phyloP scores from a whole-genome alignment of 495 filamentous ascomycete genomes.

The Aspergillus heteromorphus region DNA sequence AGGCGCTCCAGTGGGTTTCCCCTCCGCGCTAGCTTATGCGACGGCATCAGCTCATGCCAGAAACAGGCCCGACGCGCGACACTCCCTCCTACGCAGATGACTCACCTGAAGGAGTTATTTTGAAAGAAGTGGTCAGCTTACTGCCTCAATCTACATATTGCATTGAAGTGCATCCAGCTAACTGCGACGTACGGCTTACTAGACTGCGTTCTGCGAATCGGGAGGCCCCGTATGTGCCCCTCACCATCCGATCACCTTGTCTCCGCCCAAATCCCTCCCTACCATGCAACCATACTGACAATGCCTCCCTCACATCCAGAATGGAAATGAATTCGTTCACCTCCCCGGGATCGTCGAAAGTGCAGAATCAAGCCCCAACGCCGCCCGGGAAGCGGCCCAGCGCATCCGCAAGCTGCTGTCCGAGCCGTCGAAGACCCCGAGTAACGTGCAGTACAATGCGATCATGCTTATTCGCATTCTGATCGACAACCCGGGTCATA shows the following conservation, averaged over 20 bases:
- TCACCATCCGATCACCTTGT: background rate
- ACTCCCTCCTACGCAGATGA: slow-evolving; percentile 29
- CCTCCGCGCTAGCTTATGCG: background rate
- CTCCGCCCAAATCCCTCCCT: slow-evolving; percentile 3
- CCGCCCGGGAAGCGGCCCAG: slow-evolving; percentile 70
- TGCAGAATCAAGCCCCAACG: slow-evolving; percentile 83
- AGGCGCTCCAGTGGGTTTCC: slow-evolving; percentile 25
- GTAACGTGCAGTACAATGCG: slow-evolving; percentile 85
- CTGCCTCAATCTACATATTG: background rate
- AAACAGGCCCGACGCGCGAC: slow-evolving; percentile 19
- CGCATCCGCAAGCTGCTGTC: slow-evolving; percentile 77
- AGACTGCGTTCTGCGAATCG: slow-evolving; percentile 76
- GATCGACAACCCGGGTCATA: slow-evolving; percentile 81
- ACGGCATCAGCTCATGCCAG: slow-evolving; percentile 3
- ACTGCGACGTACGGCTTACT: slow-evolving; percentile 5
- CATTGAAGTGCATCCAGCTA: slow-evolving; percentile 4
- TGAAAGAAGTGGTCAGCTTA: slow-evolving; percentile 45
- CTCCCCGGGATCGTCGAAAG: slow-evolving; percentile 93
- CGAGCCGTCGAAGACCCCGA: slow-evolving; percentile 55
- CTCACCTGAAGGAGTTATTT: slow-evolving; percentile 42
- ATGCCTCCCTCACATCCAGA: slow-evolving; percentile 7
- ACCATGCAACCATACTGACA: background rate
- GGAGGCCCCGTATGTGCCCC: slow-evolving; percentile 54
- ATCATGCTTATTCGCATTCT: slow-evolving; percentile 95
- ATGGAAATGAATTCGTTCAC: slow-evolving; percentile 85